Evolutionary conservation across 2,329 filamentous ascomycete genomes (phyloP), one percentile per base, ranked within the genome.

Genomic region (Aureobasidium leucospermi): DNA sequence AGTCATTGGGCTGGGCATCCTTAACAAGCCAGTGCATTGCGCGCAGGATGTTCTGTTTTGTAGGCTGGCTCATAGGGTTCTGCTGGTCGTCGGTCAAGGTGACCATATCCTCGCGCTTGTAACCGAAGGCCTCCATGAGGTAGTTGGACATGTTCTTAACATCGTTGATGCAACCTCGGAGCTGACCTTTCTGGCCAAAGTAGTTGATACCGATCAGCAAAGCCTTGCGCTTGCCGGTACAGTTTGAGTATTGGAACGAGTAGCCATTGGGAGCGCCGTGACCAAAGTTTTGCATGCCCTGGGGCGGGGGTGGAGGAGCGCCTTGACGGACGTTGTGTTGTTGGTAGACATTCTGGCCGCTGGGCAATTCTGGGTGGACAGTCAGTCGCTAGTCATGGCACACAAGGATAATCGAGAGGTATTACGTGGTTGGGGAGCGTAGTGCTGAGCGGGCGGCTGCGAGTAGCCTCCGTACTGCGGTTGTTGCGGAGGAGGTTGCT

Each of bases 21-120:
- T 96, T 96, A 60, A 96, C 90, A 19, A 97, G 78, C 93, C 93
- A 97, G 72, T 96, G 92, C 93, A 97, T 97, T 32, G 93, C 93
- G 57, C 93, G 84, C 39, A 97, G 75, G 59, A 97, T 96, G 70
- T 97, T 97, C 66, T 90, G 88, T 74, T 96, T 96, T 5, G 91
- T 96, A 8, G 93, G 93, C 76, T 96, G 90, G 75, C 90, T 96
- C 89, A 96, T 96, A 29, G 90, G 90, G 67, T 96, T 96, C 72
- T 96, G 90, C 76, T 96, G 92, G 71, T 97, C 93, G 70, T 97
- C 93, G 41, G 93, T 96, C 71, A 97, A 81, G 63, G 94, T 86
- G 19, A 97, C 93, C 93, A 97, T 97, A 70, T 97, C 92, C 74
- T 96, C 93, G 61, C 91, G 81, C 75, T 90, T 91, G 74, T 97